Conservation (phyloP, 768 basidiomycete species). For the Hericium coralloides region DNA sequence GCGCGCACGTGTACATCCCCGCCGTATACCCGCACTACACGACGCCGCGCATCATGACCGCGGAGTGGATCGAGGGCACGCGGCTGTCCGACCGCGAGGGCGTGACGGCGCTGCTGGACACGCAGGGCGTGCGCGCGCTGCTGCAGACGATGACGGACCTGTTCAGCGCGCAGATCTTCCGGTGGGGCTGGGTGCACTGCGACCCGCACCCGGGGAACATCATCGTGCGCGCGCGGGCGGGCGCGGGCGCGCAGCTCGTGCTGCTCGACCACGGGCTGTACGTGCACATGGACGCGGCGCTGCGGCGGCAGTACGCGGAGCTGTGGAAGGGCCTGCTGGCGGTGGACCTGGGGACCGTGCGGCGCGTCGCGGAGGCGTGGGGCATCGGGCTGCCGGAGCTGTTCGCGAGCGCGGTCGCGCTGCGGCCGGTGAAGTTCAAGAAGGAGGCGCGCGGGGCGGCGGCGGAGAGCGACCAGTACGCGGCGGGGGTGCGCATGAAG, state of each 20-base stretch:
- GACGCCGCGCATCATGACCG: slow-evolving; percentile 71
- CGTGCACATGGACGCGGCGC: slow-evolving; percentile 56
- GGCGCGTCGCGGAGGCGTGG: slow-evolving; percentile 47
- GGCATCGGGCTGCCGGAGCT: slow-evolving; percentile 65
- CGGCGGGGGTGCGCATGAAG: slow-evolving; percentile 62
- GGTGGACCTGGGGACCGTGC: slow-evolving; percentile 44
- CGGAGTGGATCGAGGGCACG: slow-evolving; percentile 80
- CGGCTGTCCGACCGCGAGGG: slow-evolving; percentile 58
- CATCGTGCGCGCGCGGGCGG: slow-evolving; percentile 48
- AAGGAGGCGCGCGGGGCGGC: slow-evolving; percentile 18
- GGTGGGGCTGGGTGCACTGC: slow-evolving; percentile 87
- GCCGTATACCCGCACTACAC: slow-evolving; percentile 62
- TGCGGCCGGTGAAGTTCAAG: slow-evolving; percentile 47
- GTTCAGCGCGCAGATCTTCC: slow-evolving; percentile 86
- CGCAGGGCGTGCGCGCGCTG: slow-evolving; percentile 17
- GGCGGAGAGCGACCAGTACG: slow-evolving; percentile 48
- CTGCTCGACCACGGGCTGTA: slow-evolving; percentile 92
- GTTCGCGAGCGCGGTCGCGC: slow-evolving; percentile 64
- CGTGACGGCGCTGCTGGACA: slow-evolving; percentile 53
- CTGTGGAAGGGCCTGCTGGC: slow-evolving; percentile 65
- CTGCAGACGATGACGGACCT: slow-evolving; percentile 86
- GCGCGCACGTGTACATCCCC: slow-evolving; percentile 71
- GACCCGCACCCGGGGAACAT: slow-evolving; percentile 74
- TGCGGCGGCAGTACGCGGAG: slow-evolving; percentile 67
- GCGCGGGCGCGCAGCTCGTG: slow-evolving; percentile 52